A percentile compares a stretch with the other conserved stretches of the same genome.
Evolutionary conservation across 2,329 filamentous ascomycete species (phyloP).

Genomic region (Fusarium cicatricum): DNA sequence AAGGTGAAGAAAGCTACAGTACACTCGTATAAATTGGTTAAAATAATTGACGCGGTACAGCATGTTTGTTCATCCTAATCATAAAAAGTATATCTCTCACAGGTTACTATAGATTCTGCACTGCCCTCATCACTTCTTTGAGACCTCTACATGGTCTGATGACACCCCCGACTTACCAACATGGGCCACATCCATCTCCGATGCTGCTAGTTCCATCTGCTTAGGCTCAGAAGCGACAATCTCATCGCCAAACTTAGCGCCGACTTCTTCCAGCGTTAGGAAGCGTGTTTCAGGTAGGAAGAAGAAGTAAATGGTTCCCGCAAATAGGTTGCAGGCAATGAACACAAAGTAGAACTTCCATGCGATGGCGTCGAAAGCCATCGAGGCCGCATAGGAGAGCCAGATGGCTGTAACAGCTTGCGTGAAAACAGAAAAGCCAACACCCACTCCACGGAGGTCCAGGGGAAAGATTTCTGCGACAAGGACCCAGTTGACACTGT

Average conservation of each 20-base stretch:
- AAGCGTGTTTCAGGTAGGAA: conserved; percentile 48
- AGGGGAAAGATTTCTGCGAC: conserved; percentile 43
- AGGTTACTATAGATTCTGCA: too few relatives aligned
- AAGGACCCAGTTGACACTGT: conserved; percentile 45
- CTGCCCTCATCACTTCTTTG: not conserved
- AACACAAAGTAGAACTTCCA: conserved; percentile 48
- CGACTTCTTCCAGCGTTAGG: conserved; percentile 46
- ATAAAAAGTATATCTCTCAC: too few relatives aligned
- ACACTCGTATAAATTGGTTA: too few relatives aligned
- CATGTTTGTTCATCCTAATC: too few relatives aligned
- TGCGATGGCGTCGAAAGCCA: conserved; percentile 41
- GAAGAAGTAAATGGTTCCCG: conserved; percentile 44
- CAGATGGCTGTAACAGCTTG: conserved; percentile 45
- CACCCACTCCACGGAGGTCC: conserved; percentile 39
- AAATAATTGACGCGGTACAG: too few relatives aligned
- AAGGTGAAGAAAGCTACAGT: too few relatives aligned
- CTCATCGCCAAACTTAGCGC: conserved; percentile 45
- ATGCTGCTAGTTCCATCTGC: not conserved
- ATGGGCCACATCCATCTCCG: not conserved
- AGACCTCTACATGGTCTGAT: conserved; percentile 14
- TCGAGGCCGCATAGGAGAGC: conserved; percentile 40
- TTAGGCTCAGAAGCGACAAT: not conserved
- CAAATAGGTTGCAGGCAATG: conserved; percentile 43
- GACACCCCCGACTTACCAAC: conserved; percentile 1
- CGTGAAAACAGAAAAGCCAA: conserved; percentile 41